A percentile compares a stretch with the other conserved stretches of the same genome.
Conservation (phyloP, 495 filamentous ascomycete species). For the Neurospora sp. region DNA sequence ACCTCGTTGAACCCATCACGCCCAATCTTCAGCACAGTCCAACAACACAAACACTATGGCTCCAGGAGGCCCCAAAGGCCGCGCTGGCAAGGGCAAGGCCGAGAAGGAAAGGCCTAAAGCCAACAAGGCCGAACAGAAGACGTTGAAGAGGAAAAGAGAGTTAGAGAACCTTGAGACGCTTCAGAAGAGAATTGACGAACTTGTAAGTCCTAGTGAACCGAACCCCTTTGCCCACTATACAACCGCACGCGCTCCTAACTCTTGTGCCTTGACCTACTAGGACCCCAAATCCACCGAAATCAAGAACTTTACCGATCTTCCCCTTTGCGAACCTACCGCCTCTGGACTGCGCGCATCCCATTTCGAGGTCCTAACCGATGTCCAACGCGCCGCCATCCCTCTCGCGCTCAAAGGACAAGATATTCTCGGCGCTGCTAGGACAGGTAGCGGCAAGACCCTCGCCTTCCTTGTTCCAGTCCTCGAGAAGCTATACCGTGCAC, state of each 20-base stretch:
- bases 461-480: slow-evolving; percentile 88
- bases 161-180: slow-evolving; percentile 50
- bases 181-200: slow-evolving; percentile 31
- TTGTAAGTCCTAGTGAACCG: slow-evolving; percentile 15
- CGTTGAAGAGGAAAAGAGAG: slow-evolving; percentile 35
- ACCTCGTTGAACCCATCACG: slow-evolving; percentile 8
- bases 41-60: slow-evolving; percentile 11
- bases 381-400: slow-evolving; percentile 80
- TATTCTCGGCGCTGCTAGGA: slow-evolving; percentile 92
- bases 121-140: slow-evolving; percentile 23
- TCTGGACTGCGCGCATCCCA: slow-evolving; percentile 75
- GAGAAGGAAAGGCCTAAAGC: slow-evolving; percentile 14
- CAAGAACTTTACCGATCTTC: slow-evolving; percentile 66
- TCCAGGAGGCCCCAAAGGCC: slow-evolving; percentile 8
- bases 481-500: slow-evolving; percentile 84
- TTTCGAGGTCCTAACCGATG: slow-evolving; percentile 83
- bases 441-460: slow-evolving; percentile 91
- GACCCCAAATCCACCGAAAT: slow-evolving; percentile 38
- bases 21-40: background rate
- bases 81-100: slow-evolving; percentile 3
- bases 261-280: background rate
- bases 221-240: background rate
- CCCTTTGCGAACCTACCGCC: slow-evolving; percentile 75
- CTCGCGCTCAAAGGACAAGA: slow-evolving; percentile 78
- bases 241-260: background rate